Base-by-base conservation (phyloP, 805 yeast species). In the Kuraishia piskuri region DNA sequence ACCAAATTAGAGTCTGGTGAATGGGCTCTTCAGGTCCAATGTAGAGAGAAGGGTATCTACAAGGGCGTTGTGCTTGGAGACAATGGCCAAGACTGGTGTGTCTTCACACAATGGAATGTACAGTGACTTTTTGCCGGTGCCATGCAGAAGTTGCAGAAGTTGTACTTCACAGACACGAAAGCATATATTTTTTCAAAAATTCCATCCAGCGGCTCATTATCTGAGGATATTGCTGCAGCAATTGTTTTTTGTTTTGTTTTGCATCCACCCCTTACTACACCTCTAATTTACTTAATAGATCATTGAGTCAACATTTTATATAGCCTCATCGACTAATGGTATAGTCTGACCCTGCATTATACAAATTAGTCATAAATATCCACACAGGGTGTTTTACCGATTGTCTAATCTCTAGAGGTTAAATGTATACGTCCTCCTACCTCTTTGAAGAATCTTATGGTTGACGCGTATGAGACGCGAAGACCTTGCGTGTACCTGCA, bases 21-120 rank as follows among this genome's bases (percentile, higher is more conserved):
- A 0, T 88, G 85, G 82, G 84, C 79, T 55, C 64, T 79, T n/a
- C 72, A 76, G 46, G 70, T 86, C 22, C 78, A 78, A 54, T 74
- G 89, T 54, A 78, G 76, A 56, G 97, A 91, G 63, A 65, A 70
- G 1, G 99, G 99, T 2, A 65, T 77, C 19, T 94, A 96, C 89
- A 77, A 91, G 54, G 92, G 90, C 1, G 76, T 91, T 49, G 89
- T 89, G 0, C 79, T 86, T 45, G 85, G 89, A 9, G 92, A 89
- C 57, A 79, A 83, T 46, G 88, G 88, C 3, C 76, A 77, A 53
- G 84, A 90, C 52, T 88, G 96, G 89, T 86, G 90, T 61, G 89
- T 88, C 2, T 90, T 88, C 69, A 90, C 96, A 14, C 96, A 90
- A 67, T 92, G 99, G 99, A 72, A 73, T 31, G 40, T 31, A n/a